Percentiles rank a stretch among this genome's conserved stretches.
Conservation (phyloP, 257 asterid species). For the Haberlea rhodopensis region DNA sequence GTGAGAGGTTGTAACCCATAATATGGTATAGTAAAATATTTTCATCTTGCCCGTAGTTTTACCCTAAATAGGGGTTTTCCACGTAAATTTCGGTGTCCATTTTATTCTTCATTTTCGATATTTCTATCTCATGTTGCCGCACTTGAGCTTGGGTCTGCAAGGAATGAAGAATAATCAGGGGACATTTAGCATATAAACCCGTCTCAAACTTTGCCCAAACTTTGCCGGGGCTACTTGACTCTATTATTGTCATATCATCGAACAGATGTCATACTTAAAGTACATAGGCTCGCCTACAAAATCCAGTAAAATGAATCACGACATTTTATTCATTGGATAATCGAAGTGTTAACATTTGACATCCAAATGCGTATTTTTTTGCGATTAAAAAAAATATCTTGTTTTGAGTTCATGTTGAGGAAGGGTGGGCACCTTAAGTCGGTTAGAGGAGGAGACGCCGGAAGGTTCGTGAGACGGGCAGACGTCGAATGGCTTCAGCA, state of each 20-base stretch:
- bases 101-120: too few species aligned
- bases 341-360: not conserved
- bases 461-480: slow-evolving; percentile 53
- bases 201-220: too few species aligned
- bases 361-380: not conserved
- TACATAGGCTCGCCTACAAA: not conserved
- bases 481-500: slow-evolving; percentile 74
- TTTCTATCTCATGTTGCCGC: too few species aligned
- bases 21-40: too few species aligned
- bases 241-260: slow-evolving; percentile 36
- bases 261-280: slow-evolving; percentile 28
- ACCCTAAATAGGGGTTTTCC: too few species aligned
- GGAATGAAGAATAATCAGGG: too few species aligned
- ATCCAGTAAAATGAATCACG: not conserved
- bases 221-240: slow-evolving; percentile 7
- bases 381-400: not conserved
- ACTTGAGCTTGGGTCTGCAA: too few species aligned
- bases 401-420: not conserved
- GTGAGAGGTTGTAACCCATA: too few species aligned
- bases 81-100: too few species aligned
- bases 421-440: slow-evolving; percentile 51
- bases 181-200: too few species aligned
- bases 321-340: too few species aligned
- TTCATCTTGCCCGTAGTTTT: too few species aligned
- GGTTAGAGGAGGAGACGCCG: slow-evolving; percentile 38